These are phyloP conservation scores for Chaetomiaceae sp. DNA, from an alignment of 2,329 filamentous ascomycete species.

Conservation along the genomic window DNA sequence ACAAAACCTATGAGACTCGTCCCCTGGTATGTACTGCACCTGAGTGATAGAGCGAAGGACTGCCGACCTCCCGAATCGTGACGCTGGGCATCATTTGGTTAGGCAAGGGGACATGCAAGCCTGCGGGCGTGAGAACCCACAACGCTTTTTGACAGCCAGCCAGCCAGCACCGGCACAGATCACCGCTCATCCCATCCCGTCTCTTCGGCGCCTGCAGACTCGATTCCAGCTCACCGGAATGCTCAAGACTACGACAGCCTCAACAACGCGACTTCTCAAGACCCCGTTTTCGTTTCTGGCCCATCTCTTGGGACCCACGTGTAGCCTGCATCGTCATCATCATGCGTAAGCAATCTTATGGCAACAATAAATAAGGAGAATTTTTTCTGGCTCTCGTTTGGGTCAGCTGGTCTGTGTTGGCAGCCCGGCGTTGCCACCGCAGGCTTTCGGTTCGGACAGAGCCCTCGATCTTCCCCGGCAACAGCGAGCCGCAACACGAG, in stretches of 20 bases:
- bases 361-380: no score
- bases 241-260: background rate
- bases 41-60: background rate
- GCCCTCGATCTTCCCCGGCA: no score
- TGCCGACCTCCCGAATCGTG: background rate
- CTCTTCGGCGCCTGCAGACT: background rate
- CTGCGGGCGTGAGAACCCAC: background rate
- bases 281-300: background rate
- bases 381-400: no score
- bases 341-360: no score
- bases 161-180: background rate
- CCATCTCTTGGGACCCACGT: background rate
- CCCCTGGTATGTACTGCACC: conserved; percentile 3
- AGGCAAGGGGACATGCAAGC: background rate
- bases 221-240: background rate
- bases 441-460: no score
- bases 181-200: background rate
- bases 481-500: no score
- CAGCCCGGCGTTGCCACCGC: no score
- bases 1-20: conserved; percentile 1
- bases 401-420: no score
- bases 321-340: background rate
- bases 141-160: background rate
- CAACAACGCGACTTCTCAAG: background rate
- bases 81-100: background rate